Conservation (phyloP, 1,284 basidiomycete genomes). For the Crucibulum cyathiforme region DNA sequence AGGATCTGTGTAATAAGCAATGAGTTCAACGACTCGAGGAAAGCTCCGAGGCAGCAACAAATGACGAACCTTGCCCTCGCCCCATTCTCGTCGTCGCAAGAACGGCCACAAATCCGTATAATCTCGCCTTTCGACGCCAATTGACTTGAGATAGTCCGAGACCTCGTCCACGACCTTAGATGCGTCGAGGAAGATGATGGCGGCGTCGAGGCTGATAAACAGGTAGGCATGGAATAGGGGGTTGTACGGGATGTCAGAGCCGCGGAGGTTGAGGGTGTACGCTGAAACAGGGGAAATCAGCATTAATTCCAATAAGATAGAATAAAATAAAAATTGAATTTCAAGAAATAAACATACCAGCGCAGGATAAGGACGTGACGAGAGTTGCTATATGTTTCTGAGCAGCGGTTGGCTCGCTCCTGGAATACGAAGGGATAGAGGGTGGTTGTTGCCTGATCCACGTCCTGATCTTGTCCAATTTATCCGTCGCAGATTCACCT, state of each 20-base stretch:
- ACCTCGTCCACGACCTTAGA: slow-evolving; percentile 64
- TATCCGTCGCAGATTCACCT: slow-evolving; percentile 62
- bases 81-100: slow-evolving; percentile 75
- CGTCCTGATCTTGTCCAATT: slow-evolving; percentile 61
- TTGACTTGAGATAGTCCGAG: slow-evolving; percentile 60
- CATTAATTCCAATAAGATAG: not conserved
- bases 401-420: slow-evolving; percentile 60
- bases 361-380: slow-evolving; percentile 64
- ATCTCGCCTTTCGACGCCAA: slow-evolving; percentile 65
- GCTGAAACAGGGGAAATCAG: slow-evolving; percentile 44
- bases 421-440: slow-evolving; percentile 66
- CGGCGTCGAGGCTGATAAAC: slow-evolving; percentile 66
- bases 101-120: slow-evolving; percentile 88
- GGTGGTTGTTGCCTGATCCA: slow-evolving; percentile 71
- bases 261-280: slow-evolving; percentile 84
- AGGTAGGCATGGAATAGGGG: slow-evolving; percentile 89
- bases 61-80: slow-evolving; percentile 67
- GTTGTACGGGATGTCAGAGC: slow-evolving; percentile 86
- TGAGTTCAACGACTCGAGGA: not conserved
- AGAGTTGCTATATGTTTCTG: slow-evolving; percentile 73
- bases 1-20: slow-evolving; percentile 51
- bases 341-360: slow-evolving; percentile 51
- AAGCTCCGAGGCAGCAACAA: not conserved
- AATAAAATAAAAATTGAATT: slow-evolving; percentile 2
- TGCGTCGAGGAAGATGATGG: slow-evolving; percentile 74